Conservation (phyloP, 177 flowering plant species). For the Vitis hybrid region DNA sequence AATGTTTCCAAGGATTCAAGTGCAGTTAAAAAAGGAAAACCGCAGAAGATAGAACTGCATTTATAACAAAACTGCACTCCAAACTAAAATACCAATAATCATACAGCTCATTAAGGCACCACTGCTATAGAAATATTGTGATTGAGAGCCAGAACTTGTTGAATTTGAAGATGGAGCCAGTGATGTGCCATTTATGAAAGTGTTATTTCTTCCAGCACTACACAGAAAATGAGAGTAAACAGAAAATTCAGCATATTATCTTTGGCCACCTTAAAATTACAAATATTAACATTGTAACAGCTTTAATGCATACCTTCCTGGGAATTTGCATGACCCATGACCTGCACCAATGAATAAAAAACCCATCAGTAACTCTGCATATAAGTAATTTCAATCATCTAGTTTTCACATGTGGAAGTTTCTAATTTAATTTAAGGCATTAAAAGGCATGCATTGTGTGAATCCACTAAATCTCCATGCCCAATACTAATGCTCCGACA, state of each 20-base stretch:
- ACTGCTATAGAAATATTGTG: constrained; percentile 12
- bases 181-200: constrained; percentile 50
- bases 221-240: constrained; percentile 10
- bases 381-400: neutral
- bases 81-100: constrained; percentile 29
- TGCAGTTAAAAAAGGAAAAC: neutral
- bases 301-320: constrained; percentile 64
- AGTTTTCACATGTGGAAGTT: too few relatives aligned
- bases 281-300: neutral
- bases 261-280: neutral
- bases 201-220: constrained; percentile 63
- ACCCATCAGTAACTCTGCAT: neutral
- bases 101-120: constrained; percentile 25
- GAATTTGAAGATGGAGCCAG: constrained; percentile 79
- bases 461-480: too few relatives aligned
- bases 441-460: too few relatives aligned
- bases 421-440: too few relatives aligned
- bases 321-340: constrained; percentile 73
- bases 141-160: constrained; percentile 30
- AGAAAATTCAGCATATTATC: neutral
- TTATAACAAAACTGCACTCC: constrained; percentile 41
- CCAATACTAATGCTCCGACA: too few relatives aligned
- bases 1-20: constrained; percentile 6
- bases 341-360: constrained; percentile 38
- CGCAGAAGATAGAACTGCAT: neutral